These are phyloP conservation scores for Monilinia fructicola DNA, from an alignment of 2,329 filamentous ascomycete species.

Conservation along the genomic window DNA sequence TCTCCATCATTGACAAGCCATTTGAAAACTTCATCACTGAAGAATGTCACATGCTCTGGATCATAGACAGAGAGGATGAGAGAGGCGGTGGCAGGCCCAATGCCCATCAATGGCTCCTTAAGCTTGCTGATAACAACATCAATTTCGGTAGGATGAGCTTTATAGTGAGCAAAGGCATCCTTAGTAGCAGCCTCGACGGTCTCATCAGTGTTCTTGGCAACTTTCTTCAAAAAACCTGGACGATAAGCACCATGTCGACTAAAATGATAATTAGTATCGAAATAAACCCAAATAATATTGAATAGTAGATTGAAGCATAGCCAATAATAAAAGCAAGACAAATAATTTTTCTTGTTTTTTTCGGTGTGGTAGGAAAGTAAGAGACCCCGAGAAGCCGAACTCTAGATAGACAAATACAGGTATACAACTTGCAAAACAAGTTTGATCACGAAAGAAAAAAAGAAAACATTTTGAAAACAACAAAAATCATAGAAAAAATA, in stretches of 20 bases:
- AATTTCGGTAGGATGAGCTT: constrained; percentile 41
- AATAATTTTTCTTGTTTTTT: constrained; percentile 11
- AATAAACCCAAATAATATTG: neutral
- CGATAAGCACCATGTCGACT: constrained; percentile 60
- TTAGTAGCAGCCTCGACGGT: constrained; percentile 51
- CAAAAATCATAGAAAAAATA: constrained; percentile 7
- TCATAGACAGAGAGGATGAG: constrained; percentile 67
- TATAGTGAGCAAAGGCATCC: constrained; percentile 52
- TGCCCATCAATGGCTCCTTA: constrained; percentile 60
- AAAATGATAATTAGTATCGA: constrained; percentile 7
- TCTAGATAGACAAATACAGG: neutral
- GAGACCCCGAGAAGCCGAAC: constrained; percentile 1
- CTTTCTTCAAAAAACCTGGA: constrained; percentile 59
- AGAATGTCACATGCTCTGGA: constrained; percentile 64
- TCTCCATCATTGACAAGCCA: constrained; percentile 63
- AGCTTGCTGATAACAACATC: constrained; percentile 53
- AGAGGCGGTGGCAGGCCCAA: constrained; percentile 78
- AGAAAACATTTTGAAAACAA: neutral
- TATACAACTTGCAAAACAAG: constrained; percentile 23
- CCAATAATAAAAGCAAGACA: constrained; percentile 8
- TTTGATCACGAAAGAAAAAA: constrained; percentile 19
- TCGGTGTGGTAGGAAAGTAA: constrained; percentile 1
- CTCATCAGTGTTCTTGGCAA: constrained; percentile 53
- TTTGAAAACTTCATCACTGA: constrained; percentile 75
- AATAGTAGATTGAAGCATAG: neutral